phyloP scores from a whole-genome alignment of 352 stramenopile species.

The Blastocystis hominis region DNA sequence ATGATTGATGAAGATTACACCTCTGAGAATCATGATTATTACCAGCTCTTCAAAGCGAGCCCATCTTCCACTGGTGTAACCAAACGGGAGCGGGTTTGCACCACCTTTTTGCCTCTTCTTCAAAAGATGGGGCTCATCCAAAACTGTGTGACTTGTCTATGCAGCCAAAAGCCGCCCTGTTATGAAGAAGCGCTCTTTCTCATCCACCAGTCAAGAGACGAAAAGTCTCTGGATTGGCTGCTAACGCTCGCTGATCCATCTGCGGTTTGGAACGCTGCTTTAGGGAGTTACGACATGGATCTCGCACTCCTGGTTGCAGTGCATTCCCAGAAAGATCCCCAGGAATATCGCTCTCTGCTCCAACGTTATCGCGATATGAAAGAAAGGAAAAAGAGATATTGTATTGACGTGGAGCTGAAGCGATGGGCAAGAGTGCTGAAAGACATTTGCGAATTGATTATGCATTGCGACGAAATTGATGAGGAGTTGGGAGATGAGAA shows the following conservation, averaged over 20 bases:
- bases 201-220: neutral
- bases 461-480: neutral
- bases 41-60: neutral
- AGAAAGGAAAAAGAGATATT: neutral
- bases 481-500: neutral
- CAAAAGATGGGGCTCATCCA: neutral
- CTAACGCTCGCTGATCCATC: conserved; percentile 19
- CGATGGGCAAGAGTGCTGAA: neutral
- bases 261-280: neutral
- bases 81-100: conserved; percentile 7
- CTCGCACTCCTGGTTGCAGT: neutral
- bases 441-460: neutral
- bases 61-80: neutral
- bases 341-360: conserved; percentile 19
- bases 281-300: conserved; percentile 44
- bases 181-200: conserved; percentile 5
- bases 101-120: neutral
- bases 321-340: conserved; percentile 20
- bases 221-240: conserved; percentile 1
- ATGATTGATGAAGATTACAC: neutral
- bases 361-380: neutral
- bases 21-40: conserved; percentile 16
- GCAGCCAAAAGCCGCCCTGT: neutral
- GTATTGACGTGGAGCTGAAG: conserved; percentile 16
- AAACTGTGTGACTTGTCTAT: conserved; percentile 22